These are phyloP conservation scores for Melaleuca alternifolia DNA, from an alignment of 345 rosid genomes.

Conservation along the genomic window DNA sequence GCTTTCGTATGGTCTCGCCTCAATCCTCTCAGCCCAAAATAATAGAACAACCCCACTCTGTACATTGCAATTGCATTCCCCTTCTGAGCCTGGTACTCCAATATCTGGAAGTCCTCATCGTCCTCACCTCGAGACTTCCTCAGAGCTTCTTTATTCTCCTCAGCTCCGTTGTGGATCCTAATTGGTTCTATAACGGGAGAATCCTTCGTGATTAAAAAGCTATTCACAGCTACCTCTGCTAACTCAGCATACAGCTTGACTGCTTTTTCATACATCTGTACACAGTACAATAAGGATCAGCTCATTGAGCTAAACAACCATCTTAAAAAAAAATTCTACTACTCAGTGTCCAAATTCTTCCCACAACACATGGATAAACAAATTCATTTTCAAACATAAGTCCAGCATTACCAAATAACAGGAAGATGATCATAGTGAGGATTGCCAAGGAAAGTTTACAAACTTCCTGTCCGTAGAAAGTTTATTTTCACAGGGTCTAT, in stretches of 20 bases:
- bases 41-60: conserved; percentile 79
- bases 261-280: conserved; percentile 85
- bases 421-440: neutral
- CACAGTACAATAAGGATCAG: neutral
- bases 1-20: conserved; percentile 89
- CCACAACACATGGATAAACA: neutral
- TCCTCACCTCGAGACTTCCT: conserved; percentile 95
- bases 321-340: neutral
- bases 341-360: neutral
- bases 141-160: conserved; percentile 88
- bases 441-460: neutral
- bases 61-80: conserved; percentile 89
- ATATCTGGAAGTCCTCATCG: conserved; percentile 93
- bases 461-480: neutral
- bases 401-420: neutral
- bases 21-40: conserved; percentile 93
- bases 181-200: conserved; percentile 81
- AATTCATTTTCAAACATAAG: neutral
- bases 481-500: too few species aligned
- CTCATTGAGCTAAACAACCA: neutral
- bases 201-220: conserved; percentile 86
- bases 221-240: conserved; percentile 87
- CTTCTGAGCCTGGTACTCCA: conserved; percentile 95
- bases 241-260: conserved; percentile 73
- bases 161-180: conserved; percentile 89